These are phyloP conservation scores for Fusarium virguliforme DNA, from an alignment of 2,329 filamentous ascomycete genomes.

Conservation along the genomic window DNA sequence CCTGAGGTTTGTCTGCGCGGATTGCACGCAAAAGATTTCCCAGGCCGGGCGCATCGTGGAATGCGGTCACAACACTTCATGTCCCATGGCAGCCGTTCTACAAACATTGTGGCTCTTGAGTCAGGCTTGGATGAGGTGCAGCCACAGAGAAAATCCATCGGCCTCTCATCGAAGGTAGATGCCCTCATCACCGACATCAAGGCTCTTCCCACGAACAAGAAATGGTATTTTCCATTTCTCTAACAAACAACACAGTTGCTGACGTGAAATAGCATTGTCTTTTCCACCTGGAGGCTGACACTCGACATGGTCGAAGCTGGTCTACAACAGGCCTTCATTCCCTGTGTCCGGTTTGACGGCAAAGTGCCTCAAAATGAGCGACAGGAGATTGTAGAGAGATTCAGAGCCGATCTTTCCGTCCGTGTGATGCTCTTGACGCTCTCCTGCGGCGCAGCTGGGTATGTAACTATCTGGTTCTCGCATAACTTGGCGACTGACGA, in stretches of 20 bases:
- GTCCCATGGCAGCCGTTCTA: constrained; percentile 49
- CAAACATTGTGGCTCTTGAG: constrained; percentile 46
- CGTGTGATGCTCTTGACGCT: constrained; percentile 66
- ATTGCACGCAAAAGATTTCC: constrained; percentile 44
- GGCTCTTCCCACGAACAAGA: constrained; percentile 47
- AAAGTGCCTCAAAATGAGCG: constrained; percentile 62
- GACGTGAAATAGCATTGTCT: constrained; percentile 61
- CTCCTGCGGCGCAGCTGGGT: constrained; percentile 69
- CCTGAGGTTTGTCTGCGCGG: constrained; percentile 53
- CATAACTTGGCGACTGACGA: no score
- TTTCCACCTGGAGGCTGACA: constrained; percentile 67
- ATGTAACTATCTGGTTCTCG: constrained; percentile 43
- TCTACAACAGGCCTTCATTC: constrained; percentile 56
- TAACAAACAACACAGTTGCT: no score
- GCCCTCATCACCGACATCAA: constrained; percentile 55
- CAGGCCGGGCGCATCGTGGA: not conserved
- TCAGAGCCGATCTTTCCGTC: constrained; percentile 57
- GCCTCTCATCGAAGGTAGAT: constrained; percentile 55
- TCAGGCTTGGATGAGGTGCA: constrained; percentile 4
- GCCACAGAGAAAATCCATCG: not conserved
- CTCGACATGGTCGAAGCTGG: constrained; percentile 63
- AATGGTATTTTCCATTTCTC: constrained; percentile 52
- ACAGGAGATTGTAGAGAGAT: constrained; percentile 58
- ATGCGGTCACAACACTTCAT: constrained; percentile 51
- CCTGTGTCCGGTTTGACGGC: constrained; percentile 64